These are phyloP conservation scores for Yamadazyma dendronema DNA, from an alignment of 1,139 yeast genomes.

Conservation along the genomic window DNA sequence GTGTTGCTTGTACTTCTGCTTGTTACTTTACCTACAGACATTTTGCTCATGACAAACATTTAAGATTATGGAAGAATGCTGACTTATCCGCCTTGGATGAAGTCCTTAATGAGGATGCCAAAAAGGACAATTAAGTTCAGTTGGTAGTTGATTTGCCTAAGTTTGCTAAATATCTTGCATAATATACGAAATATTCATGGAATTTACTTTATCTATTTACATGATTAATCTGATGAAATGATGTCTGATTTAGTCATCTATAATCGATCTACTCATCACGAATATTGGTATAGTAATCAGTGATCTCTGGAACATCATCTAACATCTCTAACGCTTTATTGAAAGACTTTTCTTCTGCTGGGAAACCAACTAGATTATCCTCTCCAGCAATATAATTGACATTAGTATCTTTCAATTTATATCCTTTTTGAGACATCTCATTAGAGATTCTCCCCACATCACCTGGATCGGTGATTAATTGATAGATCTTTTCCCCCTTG, in stretches of 20 bases:
- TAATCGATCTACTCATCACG: constrained; percentile 15
- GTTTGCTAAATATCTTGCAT: not conserved
- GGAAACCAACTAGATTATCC: constrained; percentile 57
- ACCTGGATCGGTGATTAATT: constrained; percentile 55
- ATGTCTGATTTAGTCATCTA: too few relatives aligned
- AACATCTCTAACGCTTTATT: constrained; percentile 59
- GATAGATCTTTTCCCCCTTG: constrained; percentile 37
- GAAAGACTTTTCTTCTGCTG: constrained; percentile 51
- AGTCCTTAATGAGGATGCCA: constrained; percentile 52
- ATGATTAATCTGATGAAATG: not conserved
- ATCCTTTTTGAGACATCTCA: constrained; percentile 51
- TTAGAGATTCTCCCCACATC: constrained; percentile 64
- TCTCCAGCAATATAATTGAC: constrained; percentile 64
- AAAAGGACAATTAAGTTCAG: constrained; percentile 25
- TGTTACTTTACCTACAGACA: constrained; percentile 71
- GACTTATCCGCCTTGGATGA: constrained; percentile 54
- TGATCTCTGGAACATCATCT: constrained; percentile 78
- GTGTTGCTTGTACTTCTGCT: constrained; percentile 67
- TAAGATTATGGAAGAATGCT: constrained; percentile 73
- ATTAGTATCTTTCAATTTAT: constrained; percentile 66
- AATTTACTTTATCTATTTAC: constrained; percentile 9
- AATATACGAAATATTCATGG: constrained; percentile 5
- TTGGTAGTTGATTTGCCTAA: not conserved
- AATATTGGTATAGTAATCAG: constrained; percentile 67
- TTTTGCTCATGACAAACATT: constrained; percentile 60